Conservation (phyloP, 805 yeast species). For the Teunomyces aglyptinius region DNA sequence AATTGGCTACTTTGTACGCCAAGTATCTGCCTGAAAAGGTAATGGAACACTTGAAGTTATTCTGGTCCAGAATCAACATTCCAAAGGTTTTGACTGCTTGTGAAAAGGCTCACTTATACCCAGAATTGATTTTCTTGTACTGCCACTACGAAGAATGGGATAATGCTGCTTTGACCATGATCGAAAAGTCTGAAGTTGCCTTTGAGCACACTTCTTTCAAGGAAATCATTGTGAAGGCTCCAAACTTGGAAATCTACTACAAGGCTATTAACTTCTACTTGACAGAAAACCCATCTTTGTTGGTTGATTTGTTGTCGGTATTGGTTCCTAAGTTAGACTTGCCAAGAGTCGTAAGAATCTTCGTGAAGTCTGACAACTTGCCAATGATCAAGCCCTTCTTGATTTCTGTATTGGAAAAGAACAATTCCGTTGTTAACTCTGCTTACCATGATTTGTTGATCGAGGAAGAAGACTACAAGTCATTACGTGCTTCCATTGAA, state of each 20-base stretch:
- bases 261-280: constrained; percentile 95
- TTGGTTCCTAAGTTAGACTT: constrained; percentile 88
- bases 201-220: constrained; percentile 93
- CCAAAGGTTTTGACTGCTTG: constrained; percentile 95
- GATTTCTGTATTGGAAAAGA: constrained; percentile 86
- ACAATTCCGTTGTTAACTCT: constrained; percentile 85
- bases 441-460: constrained; percentile 94
- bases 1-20: constrained; percentile 84
- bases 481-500: constrained; percentile 83
- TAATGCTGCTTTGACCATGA: constrained; percentile 94
- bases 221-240: constrained; percentile 90
- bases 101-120: constrained; percentile 93
- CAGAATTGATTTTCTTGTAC: constrained; percentile 91
- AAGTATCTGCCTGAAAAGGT: constrained; percentile 88
- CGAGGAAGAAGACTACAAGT: constrained; percentile 94
- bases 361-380: constrained; percentile 91
- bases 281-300: constrained; percentile 84
- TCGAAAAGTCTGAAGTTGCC: constrained; percentile 88
- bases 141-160: constrained; percentile 99
- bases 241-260: constrained; percentile 94
- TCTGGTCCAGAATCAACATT: constrained; percentile 97
- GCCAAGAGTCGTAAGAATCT: constrained; percentile 91
- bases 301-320: constrained; percentile 81
- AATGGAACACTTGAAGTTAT: constrained; percentile 93
- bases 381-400: constrained; percentile 95